Evolutionary conservation across 2,329 filamentous ascomycete species (phyloP).

Genomic region (Alternaria viburni): DNA sequence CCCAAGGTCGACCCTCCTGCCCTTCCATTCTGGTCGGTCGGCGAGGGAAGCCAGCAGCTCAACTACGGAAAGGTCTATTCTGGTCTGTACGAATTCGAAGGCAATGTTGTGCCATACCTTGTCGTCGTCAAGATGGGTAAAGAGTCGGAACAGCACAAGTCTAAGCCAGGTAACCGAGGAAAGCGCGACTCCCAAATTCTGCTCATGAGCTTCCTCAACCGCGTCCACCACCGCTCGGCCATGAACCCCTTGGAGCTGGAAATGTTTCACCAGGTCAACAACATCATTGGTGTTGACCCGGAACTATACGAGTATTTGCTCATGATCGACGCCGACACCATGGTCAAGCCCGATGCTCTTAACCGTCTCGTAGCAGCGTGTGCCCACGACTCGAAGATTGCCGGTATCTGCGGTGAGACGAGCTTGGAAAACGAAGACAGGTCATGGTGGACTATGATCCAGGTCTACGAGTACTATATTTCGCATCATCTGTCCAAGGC

Average conservation of each 20-base stretch:
- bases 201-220: conserved; percentile 96
- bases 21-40: conserved; percentile 91
- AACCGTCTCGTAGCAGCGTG: conserved; percentile 93
- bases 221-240: conserved; percentile 88
- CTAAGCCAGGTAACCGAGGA: conserved; percentile 96
- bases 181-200: conserved; percentile 98
- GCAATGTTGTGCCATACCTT: conserved; percentile 94
- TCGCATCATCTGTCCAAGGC: conserved; percentile 96
- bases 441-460: conserved; percentile 99
- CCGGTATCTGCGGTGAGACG: conserved; percentile 96
- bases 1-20: conserved; percentile 95
- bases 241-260: conserved; percentile 97
- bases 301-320: conserved; percentile 96
- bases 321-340: conserved; percentile 98
- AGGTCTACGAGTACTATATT: conserved; percentile 99
- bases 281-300: conserved; percentile 96
- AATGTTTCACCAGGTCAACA: conserved; percentile 99
- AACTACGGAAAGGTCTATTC: conserved; percentile 99
- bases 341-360: conserved; percentile 87
- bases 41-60: conserved; percentile 85
- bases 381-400: conserved; percentile 93
- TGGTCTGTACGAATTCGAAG: conserved; percentile 95
- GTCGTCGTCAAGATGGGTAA: conserved; percentile 98
- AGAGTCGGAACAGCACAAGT: conserved; percentile 87
- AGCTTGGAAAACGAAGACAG: conserved; percentile 93